phyloP scores from a whole-genome alignment of 352 stramenopile genomes.

The Pythium dissotocum region DNA sequence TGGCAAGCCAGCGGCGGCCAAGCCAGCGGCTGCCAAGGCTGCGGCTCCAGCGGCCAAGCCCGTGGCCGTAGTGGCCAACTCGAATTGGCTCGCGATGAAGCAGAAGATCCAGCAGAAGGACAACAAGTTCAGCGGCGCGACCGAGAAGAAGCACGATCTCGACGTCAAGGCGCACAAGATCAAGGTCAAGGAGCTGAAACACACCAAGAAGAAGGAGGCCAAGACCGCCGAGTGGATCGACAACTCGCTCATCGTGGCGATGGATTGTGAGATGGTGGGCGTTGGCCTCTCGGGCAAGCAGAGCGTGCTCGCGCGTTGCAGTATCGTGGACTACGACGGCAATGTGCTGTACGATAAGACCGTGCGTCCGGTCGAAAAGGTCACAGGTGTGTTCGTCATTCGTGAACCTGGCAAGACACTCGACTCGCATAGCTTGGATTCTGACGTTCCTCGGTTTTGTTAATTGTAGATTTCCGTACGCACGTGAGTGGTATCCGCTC shows the following conservation, averaged over 20 bases:
- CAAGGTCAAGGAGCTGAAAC: constrained; percentile 49
- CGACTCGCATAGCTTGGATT: no score
- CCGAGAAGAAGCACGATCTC: constrained; percentile 40
- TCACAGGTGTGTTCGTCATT: constrained; percentile 47
- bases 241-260: constrained; percentile 71
- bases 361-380: constrained; percentile 79
- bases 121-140: constrained; percentile 24
- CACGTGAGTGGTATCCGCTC: constrained; percentile 85
- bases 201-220: constrained; percentile 46
- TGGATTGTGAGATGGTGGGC: constrained; percentile 91
- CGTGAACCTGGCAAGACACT: no score
- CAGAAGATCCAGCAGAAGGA: constrained; percentile 59
- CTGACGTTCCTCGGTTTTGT: background rate
- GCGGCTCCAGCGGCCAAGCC: constrained; percentile 19
- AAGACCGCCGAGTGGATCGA: constrained; percentile 78
- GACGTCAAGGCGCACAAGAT: constrained; percentile 43
- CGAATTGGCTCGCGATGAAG: constrained; percentile 80
- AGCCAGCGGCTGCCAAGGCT: constrained; percentile 21
- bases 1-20: constrained; percentile 5
- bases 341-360: constrained; percentile 85
- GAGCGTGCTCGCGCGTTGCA: constrained; percentile 84
- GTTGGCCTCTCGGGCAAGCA: constrained; percentile 75
- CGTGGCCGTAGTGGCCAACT: constrained; percentile 44
- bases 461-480: constrained; percentile 68
- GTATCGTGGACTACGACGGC: constrained; percentile 85